Conservation (phyloP, 495 filamentous ascomycete genomes). For the Aspergillus olivimuriae region DNA sequence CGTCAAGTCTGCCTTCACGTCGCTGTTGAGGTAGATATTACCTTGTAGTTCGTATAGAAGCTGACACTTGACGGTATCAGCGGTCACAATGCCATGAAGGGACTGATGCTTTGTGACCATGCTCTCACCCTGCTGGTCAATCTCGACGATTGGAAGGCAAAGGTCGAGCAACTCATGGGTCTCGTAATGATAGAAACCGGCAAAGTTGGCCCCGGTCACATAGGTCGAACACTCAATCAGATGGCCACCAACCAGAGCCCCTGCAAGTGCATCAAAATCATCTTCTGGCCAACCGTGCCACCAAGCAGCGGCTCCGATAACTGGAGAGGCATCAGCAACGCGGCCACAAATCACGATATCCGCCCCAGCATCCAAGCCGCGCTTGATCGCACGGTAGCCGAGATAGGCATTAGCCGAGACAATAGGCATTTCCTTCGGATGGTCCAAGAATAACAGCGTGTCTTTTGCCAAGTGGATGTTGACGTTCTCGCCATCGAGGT, state of each 20-base stretch:
- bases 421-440: not conserved
- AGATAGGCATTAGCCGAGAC: not conserved
- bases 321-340: slow-evolving; percentile 35
- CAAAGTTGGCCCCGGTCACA: slow-evolving; percentile 47
- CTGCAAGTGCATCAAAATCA: slow-evolving; percentile 37
- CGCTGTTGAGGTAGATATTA: slow-evolving; percentile 43
- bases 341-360: slow-evolving; percentile 44
- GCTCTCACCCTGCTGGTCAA: slow-evolving; percentile 21
- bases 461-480: not conserved
- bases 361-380: slow-evolving; percentile 18
- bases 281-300: slow-evolving; percentile 33
- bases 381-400: not conserved
- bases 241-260: slow-evolving; percentile 42
- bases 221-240: slow-evolving; percentile 48
- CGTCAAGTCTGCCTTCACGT: slow-evolving; percentile 44
- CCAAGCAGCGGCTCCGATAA: slow-evolving; percentile 34
- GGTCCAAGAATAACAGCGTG: not conserved
- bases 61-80: slow-evolving; percentile 44
- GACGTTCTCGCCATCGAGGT: not conserved
- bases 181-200: slow-evolving; percentile 36
- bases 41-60: slow-evolving; percentile 55
- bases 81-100: slow-evolving; percentile 19
- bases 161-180: slow-evolving; percentile 28
- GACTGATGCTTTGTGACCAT: slow-evolving; percentile 22
- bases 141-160: slow-evolving; percentile 35